Evolutionary conservation across 148 eudicot genomes (phyloP).

Genomic region (Rhododendron molle): DNA sequence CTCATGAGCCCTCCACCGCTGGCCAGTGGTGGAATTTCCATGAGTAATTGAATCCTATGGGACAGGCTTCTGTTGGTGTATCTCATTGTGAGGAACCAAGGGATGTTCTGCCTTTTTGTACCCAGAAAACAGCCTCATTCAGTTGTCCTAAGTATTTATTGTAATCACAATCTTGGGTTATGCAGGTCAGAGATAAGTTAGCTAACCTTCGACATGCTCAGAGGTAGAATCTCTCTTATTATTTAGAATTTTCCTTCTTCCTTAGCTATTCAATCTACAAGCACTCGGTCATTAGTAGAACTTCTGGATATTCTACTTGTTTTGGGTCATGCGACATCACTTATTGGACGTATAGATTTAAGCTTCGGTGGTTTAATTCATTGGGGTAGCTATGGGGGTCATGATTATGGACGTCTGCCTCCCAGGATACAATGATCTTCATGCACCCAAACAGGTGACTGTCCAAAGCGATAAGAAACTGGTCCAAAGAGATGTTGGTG

Average conservation of each 20-base stretch:
- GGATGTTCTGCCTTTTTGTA: neutral
- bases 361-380: neutral
- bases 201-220: conserved; percentile 64
- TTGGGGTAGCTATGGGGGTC: neutral
- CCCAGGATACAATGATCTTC: no score
- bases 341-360: neutral
- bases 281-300: neutral
- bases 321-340: neutral
- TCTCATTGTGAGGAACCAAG: neutral
- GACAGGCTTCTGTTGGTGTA: neutral
- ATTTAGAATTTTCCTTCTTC: neutral
- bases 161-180: conserved; percentile 14
- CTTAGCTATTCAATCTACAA: neutral
- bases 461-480: no score
- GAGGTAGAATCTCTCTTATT: conserved; percentile 37
- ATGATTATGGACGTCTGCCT: neutral
- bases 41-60: neutral
- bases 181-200: conserved; percentile 86
- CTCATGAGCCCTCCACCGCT: neutral
- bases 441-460: no score
- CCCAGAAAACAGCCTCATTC: neutral
- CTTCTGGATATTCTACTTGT: neutral
- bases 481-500: no score
- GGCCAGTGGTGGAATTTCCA: neutral
- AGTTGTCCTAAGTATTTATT: conserved; percentile 1